Evolutionary conservation across 345 rosid species (phyloP).

Genomic region (Orychophragmus violaceus): DNA sequence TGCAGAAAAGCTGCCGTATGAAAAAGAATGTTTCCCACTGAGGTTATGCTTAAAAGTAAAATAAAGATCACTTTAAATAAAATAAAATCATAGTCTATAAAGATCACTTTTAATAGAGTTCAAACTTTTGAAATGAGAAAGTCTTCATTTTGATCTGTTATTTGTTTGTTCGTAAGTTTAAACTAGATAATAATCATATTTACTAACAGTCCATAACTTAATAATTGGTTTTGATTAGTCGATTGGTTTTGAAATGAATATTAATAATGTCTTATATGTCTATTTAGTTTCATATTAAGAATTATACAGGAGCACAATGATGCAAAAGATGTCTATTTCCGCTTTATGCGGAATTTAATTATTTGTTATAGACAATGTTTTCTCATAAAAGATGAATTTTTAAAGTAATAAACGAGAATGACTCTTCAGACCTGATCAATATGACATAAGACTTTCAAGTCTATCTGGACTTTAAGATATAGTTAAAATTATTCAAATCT

Average conservation of each 20-base stretch:
- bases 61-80: background rate
- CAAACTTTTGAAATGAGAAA: slow-evolving; percentile 15
- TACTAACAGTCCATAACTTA: background rate
- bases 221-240: background rate
- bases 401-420: no score
- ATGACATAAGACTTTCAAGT: no score
- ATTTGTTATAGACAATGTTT: no score
- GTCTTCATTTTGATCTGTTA: slow-evolving; percentile 12
- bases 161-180: slow-evolving; percentile 1
- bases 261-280: background rate
- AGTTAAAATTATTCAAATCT: no score
- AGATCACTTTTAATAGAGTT: slow-evolving; percentile 16
- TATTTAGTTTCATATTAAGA: background rate
- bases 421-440: no score
- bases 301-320: no score
- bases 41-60: slow-evolving; percentile 14
- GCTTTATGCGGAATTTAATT: no score
- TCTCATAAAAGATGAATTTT: no score
- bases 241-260: background rate
- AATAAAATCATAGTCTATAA: background rate
- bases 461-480: no score
- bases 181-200: background rate
- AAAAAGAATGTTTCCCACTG: slow-evolving; percentile 34
- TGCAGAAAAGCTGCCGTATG: slow-evolving; percentile 22
- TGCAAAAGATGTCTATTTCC: no score